Evolutionary conservation across 2,329 filamentous ascomycete species (phyloP).

Genomic region (Thyridium curvatum): DNA sequence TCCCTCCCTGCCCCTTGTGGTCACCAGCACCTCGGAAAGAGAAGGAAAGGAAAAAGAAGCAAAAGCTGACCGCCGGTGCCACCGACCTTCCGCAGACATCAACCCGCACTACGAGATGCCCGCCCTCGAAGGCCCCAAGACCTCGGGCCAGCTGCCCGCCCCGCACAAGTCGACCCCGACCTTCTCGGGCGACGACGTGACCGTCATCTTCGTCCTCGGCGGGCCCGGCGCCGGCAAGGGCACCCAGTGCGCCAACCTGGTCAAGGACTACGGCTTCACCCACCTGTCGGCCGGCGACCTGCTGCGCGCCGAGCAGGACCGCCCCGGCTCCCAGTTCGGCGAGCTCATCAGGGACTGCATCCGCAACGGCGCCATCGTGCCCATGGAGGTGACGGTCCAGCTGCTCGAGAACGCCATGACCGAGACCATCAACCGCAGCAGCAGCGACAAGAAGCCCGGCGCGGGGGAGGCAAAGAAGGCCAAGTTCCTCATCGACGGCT

Average conservation of each 20-base stretch:
- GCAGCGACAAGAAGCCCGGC: conserved; percentile 13
- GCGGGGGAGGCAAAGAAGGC: conserved; percentile 37
- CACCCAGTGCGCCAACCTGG: conserved; percentile 87
- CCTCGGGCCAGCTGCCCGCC: conserved; percentile 36
- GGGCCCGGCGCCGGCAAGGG: conserved; percentile 95
- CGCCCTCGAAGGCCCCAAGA: conserved; percentile 26
- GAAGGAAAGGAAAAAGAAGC: conserved; percentile 4
- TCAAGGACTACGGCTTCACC: conserved; percentile 81
- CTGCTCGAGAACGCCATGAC: conserved; percentile 92
- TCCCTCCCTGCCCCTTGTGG: neutral
- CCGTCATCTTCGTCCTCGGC: conserved; percentile 94
- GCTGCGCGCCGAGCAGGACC: conserved; percentile 86
- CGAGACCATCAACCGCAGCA: conserved; percentile 49
- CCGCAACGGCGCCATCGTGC: conserved; percentile 89
- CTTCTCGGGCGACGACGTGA: conserved; percentile 71
- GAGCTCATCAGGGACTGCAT: conserved; percentile 91
- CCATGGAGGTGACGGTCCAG: conserved; percentile 96
- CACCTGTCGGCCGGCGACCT: conserved; percentile 93
- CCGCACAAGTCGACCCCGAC: conserved; percentile 56
- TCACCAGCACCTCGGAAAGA: too few species aligned
- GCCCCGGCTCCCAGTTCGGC: conserved; percentile 80
- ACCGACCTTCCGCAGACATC: conserved; percentile 1
- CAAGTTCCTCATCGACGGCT: conserved; percentile 75
- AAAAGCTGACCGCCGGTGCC: conserved; percentile 6
- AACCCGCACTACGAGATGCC: conserved; percentile 27